Evolutionary conservation across 73 alveolate species (phyloP), one percentile per base, ranked within the genome.

Genomic region (Paramecium pentaurelia): DNA sequence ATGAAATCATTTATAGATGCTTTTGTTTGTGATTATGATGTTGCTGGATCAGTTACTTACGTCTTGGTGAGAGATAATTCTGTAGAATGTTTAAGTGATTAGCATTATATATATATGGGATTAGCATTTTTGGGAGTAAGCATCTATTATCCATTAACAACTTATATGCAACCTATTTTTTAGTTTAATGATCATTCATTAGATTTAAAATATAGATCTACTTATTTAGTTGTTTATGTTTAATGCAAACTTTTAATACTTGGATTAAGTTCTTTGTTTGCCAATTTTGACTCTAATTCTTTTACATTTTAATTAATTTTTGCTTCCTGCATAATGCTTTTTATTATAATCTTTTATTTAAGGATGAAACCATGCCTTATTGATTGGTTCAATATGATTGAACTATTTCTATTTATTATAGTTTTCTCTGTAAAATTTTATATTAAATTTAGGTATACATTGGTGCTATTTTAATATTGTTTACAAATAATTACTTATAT

Each of bases 71-170:
- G 91, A 47, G 91, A 49, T 25, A 0, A 27, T 18, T 80, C 91
- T 22, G 38, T 80, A 10, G 91, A 80, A 49, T 80, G 91, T 47
- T 45, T 80, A 27, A 80, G 91, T 80, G 51, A 20, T 2, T 28
- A 80, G 45, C 91, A 80, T 49, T 80, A 80, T 36, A 45, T 45
- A 22, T 45, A 45, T 9, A 80, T 80, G 91, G 91, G 91, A 49
- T 32, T 80, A 18, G 44, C 91, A 10, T 27, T 80, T 44, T 20
- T 80, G 5, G 91, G 91, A 47, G 91, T 80, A 44, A 32, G 47
- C n/a, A 47, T 80, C 8, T 80, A 80, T 80, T 80, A 80, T 80
- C 91, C 91, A 80, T 80, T 80, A 25, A 32, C 91, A 2, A 45
- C 91, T 16, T 80, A 45, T 49, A 38, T 80, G 58, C 18, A 80